Base-by-base conservation (phyloP, 805 yeast genomes). In the Pichia thaimueangensis region DNA sequence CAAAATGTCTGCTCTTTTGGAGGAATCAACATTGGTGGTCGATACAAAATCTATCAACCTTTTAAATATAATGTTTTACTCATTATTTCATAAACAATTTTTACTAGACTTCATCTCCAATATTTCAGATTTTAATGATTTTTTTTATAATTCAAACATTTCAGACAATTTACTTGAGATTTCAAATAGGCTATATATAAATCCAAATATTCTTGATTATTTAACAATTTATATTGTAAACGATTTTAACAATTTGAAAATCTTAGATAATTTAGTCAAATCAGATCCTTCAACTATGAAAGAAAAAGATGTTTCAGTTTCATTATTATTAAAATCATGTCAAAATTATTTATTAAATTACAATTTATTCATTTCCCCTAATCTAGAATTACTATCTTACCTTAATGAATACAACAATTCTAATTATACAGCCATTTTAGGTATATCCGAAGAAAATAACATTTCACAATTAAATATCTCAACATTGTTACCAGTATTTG, bases 401-500 rank as follows among this genome's bases (percentile, higher is more conserved):
- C 4, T 43, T 3, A 13, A 17, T 9, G 46, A 43, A 17, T 43
- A 43, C 25, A 43, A 43, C 15, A 39, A 39, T 24, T 10, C 25
- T 3, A 39, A 35, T 30, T 39, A 39, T 22, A 21, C 27, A 12
- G 38, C 46, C 11, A 47, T 42, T 47, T 33, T 39, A 51, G 52
- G 54, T 48, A 52, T 45, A 50, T 56, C 35, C 7, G 49, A 49
- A 6, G 33, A 36, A n/a, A 42, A 46, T 4, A 45, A 30, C 37
- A 22, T 17, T 2, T 47, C 34, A 30, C 31, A 45, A 6, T 43
- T 56, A 24, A 54, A 39, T 10, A 45, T 44, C 15, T 37, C 40
- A 13, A 52, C 60, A 7, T 43, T 61, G 28, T 39, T 47, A 24
- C 51, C 57, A 5, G 13, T 62, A 12, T 61, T 60, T 44, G 65